Evolutionary conservation across 768 basidiomycete species (phyloP), one percentile per base, ranked within the genome.

Genomic region (Infundibulicybe gibba): DNA sequence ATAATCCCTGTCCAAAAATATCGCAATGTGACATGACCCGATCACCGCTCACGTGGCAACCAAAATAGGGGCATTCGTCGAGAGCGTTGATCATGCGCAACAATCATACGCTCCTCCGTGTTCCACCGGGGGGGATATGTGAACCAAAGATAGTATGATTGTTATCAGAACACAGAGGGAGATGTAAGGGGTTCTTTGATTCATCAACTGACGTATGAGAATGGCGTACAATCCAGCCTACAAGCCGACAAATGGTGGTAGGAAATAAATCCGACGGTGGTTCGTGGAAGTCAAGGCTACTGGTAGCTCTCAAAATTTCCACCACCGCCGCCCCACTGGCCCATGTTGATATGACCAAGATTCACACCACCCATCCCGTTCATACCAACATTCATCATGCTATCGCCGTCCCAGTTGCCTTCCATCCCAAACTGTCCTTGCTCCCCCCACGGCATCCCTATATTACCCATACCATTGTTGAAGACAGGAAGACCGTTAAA

Each of bases 291-390:
- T 25, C 25, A 25, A 8, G 25, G 25, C 25, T 25, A 25, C 8
- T 25, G 25, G 25, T 25, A 25, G 25, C 25, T 25, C 8, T 25
- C 25, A 25, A 25, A 25, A 41, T 49, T 58, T 48, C 51, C 30
- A 25, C 53, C 44, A 16, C 59, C 54, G n/a, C 52, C 32, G 31
- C 54, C 49, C 59, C 59, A 58, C 32, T 54, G 57, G 54, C 68
- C 73, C 58, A 72, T 69, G 58, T 41, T 11, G 56, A 61, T 52
- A 30, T 53, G 55, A 41, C 63, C 65, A 66, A 74, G 70, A 32
- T 68, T 68, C 67, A 77, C 70, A 38, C 65, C 68, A 42, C 60
- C 63, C 57, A 59, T 61, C n/a, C 58, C 61, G 49, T 68, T 63
- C 43, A 69, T 63, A 35, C 68, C 70, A 43, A 65, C 62, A 1